Conservation (phyloP, 768 basidiomycete species). For the Termitomyces sp. region DNA sequence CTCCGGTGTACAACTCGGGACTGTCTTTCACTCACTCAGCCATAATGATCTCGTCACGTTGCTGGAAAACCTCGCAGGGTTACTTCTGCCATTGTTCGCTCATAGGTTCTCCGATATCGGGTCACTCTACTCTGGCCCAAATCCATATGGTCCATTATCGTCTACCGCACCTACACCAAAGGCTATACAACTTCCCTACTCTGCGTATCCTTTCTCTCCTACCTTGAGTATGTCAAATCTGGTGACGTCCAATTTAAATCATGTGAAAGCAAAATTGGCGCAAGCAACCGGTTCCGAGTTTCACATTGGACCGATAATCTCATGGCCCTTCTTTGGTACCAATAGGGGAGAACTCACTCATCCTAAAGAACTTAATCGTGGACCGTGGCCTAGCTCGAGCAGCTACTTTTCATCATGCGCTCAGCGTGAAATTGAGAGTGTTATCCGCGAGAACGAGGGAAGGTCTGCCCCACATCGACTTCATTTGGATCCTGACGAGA, state of each 20-base stretch:
- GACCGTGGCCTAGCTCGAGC: constrained; percentile 62
- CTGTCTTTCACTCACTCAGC: constrained; percentile 66
- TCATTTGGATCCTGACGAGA: constrained; percentile 79
- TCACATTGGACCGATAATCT: constrained; percentile 77
- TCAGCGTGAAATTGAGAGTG: constrained; percentile 67
- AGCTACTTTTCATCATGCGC: constrained; percentile 64
- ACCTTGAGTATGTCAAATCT: constrained; percentile 28
- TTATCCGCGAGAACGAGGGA: constrained; percentile 74
- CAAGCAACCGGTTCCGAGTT: constrained; percentile 27
- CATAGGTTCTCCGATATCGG: constrained; percentile 76
- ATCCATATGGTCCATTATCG: constrained; percentile 23
- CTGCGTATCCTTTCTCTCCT: constrained; percentile 40
- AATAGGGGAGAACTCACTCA: constrained; percentile 69
- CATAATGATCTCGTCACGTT: constrained; percentile 60
- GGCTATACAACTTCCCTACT: constrained; percentile 31
- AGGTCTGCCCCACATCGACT: constrained; percentile 69
- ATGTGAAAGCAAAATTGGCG: constrained; percentile 9
- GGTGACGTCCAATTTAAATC: constrained; percentile 12
- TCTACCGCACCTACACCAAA: constrained; percentile 40
- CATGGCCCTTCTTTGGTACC: constrained; percentile 89
- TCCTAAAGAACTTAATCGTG: constrained; percentile 69
- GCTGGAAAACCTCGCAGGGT: constrained; percentile 59
- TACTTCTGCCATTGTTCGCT: constrained; percentile 69
- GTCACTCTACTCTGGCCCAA: constrained; percentile 60
- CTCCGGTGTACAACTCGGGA: constrained; percentile 61